These are phyloP conservation scores for Pichia sp. DNA, from an alignment of 1,139 yeast species.

Conservation along the genomic window DNA sequence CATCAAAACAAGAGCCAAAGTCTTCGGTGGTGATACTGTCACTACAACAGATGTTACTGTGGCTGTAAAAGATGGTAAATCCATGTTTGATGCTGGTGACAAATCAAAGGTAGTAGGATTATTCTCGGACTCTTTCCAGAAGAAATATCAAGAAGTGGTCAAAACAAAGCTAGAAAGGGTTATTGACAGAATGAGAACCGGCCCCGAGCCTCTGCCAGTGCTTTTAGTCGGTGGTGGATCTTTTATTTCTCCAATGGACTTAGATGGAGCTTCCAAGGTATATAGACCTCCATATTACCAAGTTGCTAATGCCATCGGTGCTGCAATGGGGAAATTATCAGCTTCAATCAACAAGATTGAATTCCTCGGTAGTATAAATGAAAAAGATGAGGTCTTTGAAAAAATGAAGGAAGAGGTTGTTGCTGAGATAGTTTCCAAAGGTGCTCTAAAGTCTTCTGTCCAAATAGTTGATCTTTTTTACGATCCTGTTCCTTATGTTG, in stretches of 20 bases:
- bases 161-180: neutral
- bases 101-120: neutral
- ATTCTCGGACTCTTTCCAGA: neutral
- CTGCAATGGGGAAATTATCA: constrained; percentile 1
- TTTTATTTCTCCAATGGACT: neutral
- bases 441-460: neutral
- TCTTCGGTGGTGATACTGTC: constrained; percentile 4
- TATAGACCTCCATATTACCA: neutral
- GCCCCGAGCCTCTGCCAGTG: neutral
- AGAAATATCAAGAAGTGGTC: neutral
- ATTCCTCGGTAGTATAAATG: neutral
- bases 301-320: constrained; percentile 6
- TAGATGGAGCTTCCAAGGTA: constrained; percentile 3
- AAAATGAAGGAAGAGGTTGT: neutral
- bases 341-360: neutral
- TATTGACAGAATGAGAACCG: constrained; percentile 3
- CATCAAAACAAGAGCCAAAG: neutral
- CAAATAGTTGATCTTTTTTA: neutral
- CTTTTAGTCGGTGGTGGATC: constrained; percentile 5
- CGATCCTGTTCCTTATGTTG: constrained; percentile 1
- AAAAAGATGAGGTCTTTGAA: neutral
- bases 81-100: neutral
- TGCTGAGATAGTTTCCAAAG: neutral
- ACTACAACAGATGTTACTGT: constrained; percentile 3
- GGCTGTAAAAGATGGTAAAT: neutral